Base-by-base conservation (phyloP, 2,329 filamentous ascomycete species). In the Claviceps maximensis region DNA sequence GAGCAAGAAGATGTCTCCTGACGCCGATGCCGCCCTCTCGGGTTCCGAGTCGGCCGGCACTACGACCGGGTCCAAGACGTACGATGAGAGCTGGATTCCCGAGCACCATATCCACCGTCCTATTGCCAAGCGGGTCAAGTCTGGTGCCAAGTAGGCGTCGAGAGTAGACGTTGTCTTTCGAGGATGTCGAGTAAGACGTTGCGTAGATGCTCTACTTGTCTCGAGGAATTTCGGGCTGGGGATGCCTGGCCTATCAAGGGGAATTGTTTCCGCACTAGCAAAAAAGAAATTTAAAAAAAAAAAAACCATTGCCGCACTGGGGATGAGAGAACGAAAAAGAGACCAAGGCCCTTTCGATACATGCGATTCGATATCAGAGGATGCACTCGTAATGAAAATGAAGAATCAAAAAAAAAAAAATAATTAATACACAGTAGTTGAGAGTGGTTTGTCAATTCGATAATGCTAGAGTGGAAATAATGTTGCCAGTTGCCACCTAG, bases 31-130 rank as follows among this genome's bases (percentile, higher is more conserved):
- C 61, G 72, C 77, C 41, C 80, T 86, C 49, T 80, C 85, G 41
- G 85, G 85, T 57, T 79, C 82, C 57, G 86, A 89, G 69, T 81
- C 82, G 53, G 77, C 84, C 49, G 82, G 82, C 57, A 80, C 83
- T 54, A 79, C 84, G 53, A 82, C 80, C 58, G 80, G 83, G 55
- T 74, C 78, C 56, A 87, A 87, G 73, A 77, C 77, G 56, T 95
- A 90, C 70, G 90, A 95, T 63, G 85, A 91, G 75, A 88, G 84
- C 75, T 96, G 91, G 90, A 95, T 96, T 62, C 89, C 90, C 31
- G 82, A 83, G 57, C 82, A 86, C 68, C 90, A 97, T 72, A 82
- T 96, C 69, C 87, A 91, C 75, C 84, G 87, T 61, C 90, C 91
- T 40, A 77, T 86, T 60, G 86, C 80, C 54, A 79, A 79, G 69